phyloP scores from a whole-genome alignment of 2,329 filamentous ascomycete species.

The Neocatenulostroma microsporum region DNA sequence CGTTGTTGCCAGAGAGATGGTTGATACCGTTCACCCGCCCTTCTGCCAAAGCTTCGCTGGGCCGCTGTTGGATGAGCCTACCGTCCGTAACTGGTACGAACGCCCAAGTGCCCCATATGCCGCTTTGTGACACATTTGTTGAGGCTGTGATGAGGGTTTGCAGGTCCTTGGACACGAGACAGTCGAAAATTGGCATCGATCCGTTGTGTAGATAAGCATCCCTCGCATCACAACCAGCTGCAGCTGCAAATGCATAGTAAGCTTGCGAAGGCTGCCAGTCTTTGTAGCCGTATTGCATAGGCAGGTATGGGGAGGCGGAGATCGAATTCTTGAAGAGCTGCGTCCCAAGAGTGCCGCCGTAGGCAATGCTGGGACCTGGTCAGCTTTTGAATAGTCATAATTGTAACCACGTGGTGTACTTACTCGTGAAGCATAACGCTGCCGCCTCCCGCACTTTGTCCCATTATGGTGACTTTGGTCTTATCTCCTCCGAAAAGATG shows the following conservation, averaged over 20 bases:
- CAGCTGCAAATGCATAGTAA: conserved; percentile 40
- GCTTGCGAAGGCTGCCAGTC: conserved; percentile 39
- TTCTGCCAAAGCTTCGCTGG: no score
- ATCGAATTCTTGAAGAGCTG: conserved; percentile 26
- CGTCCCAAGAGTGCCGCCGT: conserved; percentile 20
- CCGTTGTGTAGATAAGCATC: conserved; percentile 1
- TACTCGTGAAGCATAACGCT: no score
- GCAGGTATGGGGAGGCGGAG: conserved; percentile 46
- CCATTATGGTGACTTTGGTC: conserved; percentile 37
- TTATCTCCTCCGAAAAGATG: conserved; percentile 40
- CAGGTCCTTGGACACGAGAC: conserved; percentile 32
- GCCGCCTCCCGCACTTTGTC: conserved; percentile 34
- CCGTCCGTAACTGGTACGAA: conserved; percentile 41
- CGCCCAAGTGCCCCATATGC: conserved; percentile 35
- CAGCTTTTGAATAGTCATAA: conserved; percentile 34
- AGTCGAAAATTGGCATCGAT: conserved; percentile 37
- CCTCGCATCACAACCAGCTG: conserved; percentile 33
- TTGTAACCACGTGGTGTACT: no score
- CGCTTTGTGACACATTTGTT: conserved; percentile 27
- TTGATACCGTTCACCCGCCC: conserved; percentile 34
- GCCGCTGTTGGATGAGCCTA: conserved; percentile 32
- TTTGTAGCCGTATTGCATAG: conserved; percentile 47
- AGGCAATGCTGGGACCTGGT: no score
- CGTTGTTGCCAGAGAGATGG: conserved; percentile 40
- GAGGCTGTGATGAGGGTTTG: conserved; percentile 33